Conservation (phyloP, 2,329 filamentous ascomycete species). For the Colletotrichum destructivum region DNA sequence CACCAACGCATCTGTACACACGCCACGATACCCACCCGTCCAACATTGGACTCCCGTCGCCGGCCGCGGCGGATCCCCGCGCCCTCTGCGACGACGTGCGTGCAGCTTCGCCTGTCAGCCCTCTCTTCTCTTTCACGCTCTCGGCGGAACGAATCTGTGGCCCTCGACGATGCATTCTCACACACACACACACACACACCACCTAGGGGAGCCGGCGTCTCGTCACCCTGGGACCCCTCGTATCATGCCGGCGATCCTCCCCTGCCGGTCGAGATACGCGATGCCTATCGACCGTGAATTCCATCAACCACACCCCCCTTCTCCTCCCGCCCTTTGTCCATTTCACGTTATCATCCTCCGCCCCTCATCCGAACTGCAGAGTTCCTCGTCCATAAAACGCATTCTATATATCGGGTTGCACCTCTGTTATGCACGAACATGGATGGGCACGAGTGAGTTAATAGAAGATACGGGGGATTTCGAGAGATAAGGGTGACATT, state of each 20-base stretch:
- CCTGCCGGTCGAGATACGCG: too few relatives aligned
- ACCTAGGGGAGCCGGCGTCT: neutral
- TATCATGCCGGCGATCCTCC: neutral
- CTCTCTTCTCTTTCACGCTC: neutral
- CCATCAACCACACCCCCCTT: too few relatives aligned
- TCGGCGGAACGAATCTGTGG: slow-evolving; percentile 1
- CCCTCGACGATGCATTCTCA: neutral
- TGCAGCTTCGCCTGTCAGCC: neutral
- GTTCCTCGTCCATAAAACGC: slow-evolving; percentile 22
- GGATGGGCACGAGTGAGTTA: neutral
- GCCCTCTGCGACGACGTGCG: neutral
- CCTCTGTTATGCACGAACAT: neutral
- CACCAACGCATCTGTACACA: too few relatives aligned
- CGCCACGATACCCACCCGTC: neutral
- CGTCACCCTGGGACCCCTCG: neutral
- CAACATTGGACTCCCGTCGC: slow-evolving; percentile 1
- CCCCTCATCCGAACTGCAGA: slow-evolving; percentile 3
- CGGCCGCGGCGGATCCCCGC: slow-evolving; percentile 17
- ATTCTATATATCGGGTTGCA: slow-evolving; percentile 6
- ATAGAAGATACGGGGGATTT: neutral
- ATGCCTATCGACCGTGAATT: neutral
- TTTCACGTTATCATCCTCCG: neutral
- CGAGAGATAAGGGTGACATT: neutral
- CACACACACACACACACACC: neutral
- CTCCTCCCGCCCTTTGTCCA: neutral